Conservation (phyloP, 2,329 filamentous ascomycete species). For the Fusarium papillatum region DNA sequence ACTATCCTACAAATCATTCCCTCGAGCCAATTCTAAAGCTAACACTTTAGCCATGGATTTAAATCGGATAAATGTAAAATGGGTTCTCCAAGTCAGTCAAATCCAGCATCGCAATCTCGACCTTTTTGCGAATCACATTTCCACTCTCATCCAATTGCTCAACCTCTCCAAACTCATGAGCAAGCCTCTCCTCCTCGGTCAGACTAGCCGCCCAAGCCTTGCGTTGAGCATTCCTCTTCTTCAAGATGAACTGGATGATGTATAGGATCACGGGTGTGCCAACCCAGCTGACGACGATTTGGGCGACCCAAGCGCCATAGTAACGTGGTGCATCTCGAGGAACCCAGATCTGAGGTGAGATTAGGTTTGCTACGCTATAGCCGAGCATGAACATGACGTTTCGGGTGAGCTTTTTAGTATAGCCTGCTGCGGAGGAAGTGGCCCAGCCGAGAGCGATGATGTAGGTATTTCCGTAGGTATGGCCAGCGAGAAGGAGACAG, state of each 20-base stretch:
- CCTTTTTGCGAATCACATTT: constrained; percentile 44
- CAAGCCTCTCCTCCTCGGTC: constrained; percentile 29
- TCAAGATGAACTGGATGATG: constrained; percentile 49
- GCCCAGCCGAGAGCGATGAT: constrained; percentile 51
- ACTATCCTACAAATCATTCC: background rate
- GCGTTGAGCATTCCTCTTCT: constrained; percentile 47
- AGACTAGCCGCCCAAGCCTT: constrained; percentile 19
- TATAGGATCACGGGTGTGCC: constrained; percentile 51
- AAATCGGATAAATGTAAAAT: constrained; percentile 51
- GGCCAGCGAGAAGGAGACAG: constrained; percentile 47
- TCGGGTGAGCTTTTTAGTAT: constrained; percentile 59
- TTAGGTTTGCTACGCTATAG: constrained; percentile 50
- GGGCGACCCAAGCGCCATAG: constrained; percentile 42
- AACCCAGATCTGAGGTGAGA: constrained; percentile 54
- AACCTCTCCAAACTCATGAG: constrained; percentile 44
- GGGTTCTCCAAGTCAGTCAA: constrained; percentile 56
- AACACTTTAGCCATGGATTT: background rate
- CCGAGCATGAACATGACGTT: constrained; percentile 56
- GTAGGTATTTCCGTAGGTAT: constrained; percentile 50
- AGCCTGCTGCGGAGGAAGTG: constrained; percentile 50
- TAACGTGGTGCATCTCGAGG: constrained; percentile 43
- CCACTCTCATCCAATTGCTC: constrained; percentile 47
- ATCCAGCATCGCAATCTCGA: constrained; percentile 52
- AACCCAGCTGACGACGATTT: constrained; percentile 49
- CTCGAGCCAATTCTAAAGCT: background rate